These are phyloP conservation scores for Calonectria hongkongensis DNA, from an alignment of 2,329 filamentous ascomycete genomes.

Conservation along the genomic window DNA sequence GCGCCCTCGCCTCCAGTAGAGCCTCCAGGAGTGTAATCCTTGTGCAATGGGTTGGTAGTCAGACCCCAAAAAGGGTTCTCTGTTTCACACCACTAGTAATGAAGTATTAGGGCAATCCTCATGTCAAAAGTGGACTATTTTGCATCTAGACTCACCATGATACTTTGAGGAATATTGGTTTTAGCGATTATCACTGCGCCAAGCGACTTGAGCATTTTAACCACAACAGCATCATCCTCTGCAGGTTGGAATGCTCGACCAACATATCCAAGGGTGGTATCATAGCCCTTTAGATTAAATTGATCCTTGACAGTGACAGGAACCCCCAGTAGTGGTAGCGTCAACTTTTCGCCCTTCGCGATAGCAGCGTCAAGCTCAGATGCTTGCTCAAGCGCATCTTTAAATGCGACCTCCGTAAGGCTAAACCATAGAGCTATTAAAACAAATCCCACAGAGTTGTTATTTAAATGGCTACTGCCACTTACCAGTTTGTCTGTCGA, in stretches of 20 bases:
- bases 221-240: conserved; percentile 66
- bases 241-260: conserved; percentile 69
- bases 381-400: conserved; percentile 45
- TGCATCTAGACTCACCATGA: conserved; percentile 43
- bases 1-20: conserved; percentile 54
- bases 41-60: conserved; percentile 49
- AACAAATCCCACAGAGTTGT: neutral
- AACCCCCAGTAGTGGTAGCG: conserved; percentile 49
- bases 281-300: conserved; percentile 75
- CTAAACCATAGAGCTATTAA: neutral
- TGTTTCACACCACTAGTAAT: conserved; percentile 51
- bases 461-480: fast-evolving
- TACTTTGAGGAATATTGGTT: conserved; percentile 61
- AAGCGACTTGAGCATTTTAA: conserved; percentile 67
- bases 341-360: neutral
- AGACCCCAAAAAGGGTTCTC: conserved; percentile 56
- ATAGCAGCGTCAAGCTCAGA: conserved; percentile 40
- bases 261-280: conserved; percentile 76
- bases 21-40: conserved; percentile 52
- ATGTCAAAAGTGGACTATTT: too few relatives aligned
- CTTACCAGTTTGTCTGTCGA: conserved; percentile 42
- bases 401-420: conserved; percentile 45
- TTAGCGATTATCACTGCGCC: conserved; percentile 73
- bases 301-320: conserved; percentile 70
- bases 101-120: neutral